These are phyloP conservation scores for Schwanniomyces sp. DNA, from an alignment of 805 yeast genomes.

Conservation along the genomic window DNA sequence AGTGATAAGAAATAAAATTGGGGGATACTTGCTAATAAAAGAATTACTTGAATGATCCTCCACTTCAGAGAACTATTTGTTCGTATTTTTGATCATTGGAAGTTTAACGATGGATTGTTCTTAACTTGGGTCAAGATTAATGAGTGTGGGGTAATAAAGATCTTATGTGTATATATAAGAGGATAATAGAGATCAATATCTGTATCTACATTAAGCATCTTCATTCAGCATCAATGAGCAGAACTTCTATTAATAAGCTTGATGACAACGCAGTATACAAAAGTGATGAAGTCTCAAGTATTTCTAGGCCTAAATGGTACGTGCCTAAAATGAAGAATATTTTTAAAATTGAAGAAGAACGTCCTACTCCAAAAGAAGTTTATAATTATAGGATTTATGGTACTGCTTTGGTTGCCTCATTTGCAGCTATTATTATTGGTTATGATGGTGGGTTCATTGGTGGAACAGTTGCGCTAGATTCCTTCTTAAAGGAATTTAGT, in stretches of 20 bases:
- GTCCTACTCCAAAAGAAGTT: conserved; percentile 39
- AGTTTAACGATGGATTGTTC: no score
- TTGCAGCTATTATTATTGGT: conserved; percentile 41
- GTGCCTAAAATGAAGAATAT: conserved; percentile 1
- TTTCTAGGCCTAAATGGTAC: neutral
- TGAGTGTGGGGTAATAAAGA: no score
- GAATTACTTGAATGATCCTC: no score
- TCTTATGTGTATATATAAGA: no score
- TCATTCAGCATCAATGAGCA: neutral
- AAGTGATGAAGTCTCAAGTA: neutral
- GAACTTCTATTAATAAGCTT: neutral
- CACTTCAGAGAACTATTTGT: no score
- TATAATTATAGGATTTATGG: conserved; percentile 33
- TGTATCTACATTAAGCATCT: no score
- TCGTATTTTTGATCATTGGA: no score
- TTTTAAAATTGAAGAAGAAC: conserved; percentile 34
- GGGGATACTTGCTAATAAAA: no score
- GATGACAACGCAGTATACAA: neutral
- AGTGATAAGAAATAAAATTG: no score
- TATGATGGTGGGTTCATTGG: conserved; percentile 44
- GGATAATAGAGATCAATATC: no score
- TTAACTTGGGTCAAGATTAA: no score
- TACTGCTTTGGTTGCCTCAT: conserved; percentile 36
- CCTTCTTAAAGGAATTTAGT: conserved; percentile 33
- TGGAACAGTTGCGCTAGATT: conserved; percentile 34